phyloP scores from a whole-genome alignment of 1,139 yeast genomes.

The Hanseniaspora uvarum region DNA sequence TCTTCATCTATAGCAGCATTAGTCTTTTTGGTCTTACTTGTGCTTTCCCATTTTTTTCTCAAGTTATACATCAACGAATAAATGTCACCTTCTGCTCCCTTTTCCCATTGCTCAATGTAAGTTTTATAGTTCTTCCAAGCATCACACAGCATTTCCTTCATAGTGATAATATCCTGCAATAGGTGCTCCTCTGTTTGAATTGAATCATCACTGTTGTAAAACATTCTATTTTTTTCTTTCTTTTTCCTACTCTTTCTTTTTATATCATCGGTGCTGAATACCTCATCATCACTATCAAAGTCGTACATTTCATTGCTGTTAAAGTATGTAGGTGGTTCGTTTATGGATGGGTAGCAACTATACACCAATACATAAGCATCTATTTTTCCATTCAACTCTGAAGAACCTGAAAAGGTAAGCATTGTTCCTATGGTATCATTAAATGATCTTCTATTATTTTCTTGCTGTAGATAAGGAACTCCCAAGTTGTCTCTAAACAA shows the following conservation, averaged over 20 bases:
- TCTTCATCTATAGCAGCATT: conserved; percentile 29
- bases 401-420: conserved; percentile 66
- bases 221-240: conserved; percentile 21
- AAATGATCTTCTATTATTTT: conserved; percentile 53
- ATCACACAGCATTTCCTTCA: conserved; percentile 36
- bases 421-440: conserved; percentile 47
- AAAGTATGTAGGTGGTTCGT: conserved; percentile 42
- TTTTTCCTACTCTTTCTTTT: conserved; percentile 14
- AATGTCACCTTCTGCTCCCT: conserved; percentile 56
- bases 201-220: background rate
- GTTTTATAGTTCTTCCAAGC: conserved; percentile 62
- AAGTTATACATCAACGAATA: conserved; percentile 50
- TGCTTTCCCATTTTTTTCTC: conserved; percentile 46
- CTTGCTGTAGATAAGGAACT: conserved; percentile 46
- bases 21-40: conserved; percentile 22
- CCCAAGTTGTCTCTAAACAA: conserved; percentile 48
- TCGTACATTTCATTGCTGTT: conserved; percentile 3
- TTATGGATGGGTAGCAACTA: conserved; percentile 49
- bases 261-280: conserved; percentile 3
- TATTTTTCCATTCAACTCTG: conserved; percentile 62
- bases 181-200: conserved; percentile 37
- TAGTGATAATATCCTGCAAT: conserved; percentile 42
- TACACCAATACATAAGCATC: conserved; percentile 64
- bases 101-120: conserved; percentile 47
- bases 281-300: conserved; percentile 8